Conservation (phyloP, 2,329 filamentous ascomycete species). For the Aspergillus sclerotialis region DNA sequence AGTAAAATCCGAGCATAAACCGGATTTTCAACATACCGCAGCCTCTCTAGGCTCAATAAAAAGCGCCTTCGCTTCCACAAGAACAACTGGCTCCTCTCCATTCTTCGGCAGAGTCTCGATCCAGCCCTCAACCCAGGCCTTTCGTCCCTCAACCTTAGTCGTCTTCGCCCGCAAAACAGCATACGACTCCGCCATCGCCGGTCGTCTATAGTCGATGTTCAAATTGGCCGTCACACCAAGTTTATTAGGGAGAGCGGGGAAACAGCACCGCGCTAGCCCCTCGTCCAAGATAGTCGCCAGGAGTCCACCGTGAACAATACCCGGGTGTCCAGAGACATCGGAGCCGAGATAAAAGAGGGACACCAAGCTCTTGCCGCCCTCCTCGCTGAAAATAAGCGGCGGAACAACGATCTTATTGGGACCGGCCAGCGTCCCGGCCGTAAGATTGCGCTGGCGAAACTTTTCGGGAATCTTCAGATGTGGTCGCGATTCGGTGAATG, state of each 20-base stretch:
- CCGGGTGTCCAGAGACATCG: constrained; percentile 80
- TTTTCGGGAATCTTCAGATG: constrained; percentile 75
- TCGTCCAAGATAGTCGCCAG: constrained; percentile 92
- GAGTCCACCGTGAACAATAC: constrained; percentile 83
- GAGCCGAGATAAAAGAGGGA: constrained; percentile 70
- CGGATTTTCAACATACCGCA: constrained; percentile 49
- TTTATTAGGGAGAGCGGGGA: constrained; percentile 78
- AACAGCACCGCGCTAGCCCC: constrained; percentile 79
- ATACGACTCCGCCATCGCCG: constrained; percentile 67
- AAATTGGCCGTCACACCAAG: constrained; percentile 77
- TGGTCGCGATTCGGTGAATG: constrained; percentile 69
- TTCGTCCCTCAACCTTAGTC: constrained; percentile 79
- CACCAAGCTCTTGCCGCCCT: constrained; percentile 61
- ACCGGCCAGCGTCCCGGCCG: constrained; percentile 70
- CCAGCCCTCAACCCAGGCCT: constrained; percentile 85
- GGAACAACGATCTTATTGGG: constrained; percentile 72
- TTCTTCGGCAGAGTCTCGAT: constrained; percentile 69
- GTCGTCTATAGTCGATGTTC: constrained; percentile 73
- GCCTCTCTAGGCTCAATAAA: constrained; percentile 86
- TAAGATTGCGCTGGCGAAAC: constrained; percentile 69
- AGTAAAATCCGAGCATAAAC: not conserved
- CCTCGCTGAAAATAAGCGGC: constrained; percentile 68
- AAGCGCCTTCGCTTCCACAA: constrained; percentile 77
- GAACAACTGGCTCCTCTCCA: constrained; percentile 56
- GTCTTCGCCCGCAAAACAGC: constrained; percentile 74